A percentile compares a stretch with the other conserved stretches of the same genome.
These are phyloP conservation scores for Xerocomellus amylosporus DNA, from an alignment of 768 basidiomycete genomes.

Conservation along the genomic window DNA sequence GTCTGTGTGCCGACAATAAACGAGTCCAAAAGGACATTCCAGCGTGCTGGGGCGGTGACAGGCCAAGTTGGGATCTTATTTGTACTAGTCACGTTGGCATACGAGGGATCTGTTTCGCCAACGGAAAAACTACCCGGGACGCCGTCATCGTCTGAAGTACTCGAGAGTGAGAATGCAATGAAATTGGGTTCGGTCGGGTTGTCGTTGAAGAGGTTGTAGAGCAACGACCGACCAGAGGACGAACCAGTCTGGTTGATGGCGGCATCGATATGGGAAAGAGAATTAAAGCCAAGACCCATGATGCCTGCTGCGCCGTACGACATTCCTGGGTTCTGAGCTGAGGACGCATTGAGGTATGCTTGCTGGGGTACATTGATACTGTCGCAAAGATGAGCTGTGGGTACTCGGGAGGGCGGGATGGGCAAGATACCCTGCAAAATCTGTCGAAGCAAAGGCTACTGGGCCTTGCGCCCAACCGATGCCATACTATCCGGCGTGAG, in stretches of 20 bases:
- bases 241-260: slow-evolving; percentile 55
- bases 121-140: slow-evolving; percentile 71
- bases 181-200: slow-evolving; percentile 75
- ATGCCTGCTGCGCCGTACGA: slow-evolving; percentile 71
- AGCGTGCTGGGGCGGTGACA: slow-evolving; percentile 55
- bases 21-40: slow-evolving; percentile 77
- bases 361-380: slow-evolving; percentile 67
- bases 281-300: slow-evolving; percentile 73
- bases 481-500: slow-evolving; percentile 54
- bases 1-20: slow-evolving; percentile 57
- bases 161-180: slow-evolving; percentile 72
- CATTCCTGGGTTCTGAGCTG: slow-evolving; percentile 69
- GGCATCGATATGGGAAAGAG: slow-evolving; percentile 69
- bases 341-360: slow-evolving; percentile 64
- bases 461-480: slow-evolving; percentile 75
- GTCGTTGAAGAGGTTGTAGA: slow-evolving; percentile 72
- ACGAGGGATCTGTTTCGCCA: slow-evolving; percentile 67
- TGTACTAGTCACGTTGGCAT: slow-evolving; percentile 55
- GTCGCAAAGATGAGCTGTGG: slow-evolving; percentile 6
- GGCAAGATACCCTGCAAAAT: slow-evolving; percentile 64
- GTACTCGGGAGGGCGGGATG: slow-evolving; percentile 2
- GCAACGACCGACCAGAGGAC: slow-evolving; percentile 61
- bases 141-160: slow-evolving; percentile 52
- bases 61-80: slow-evolving; percentile 75
- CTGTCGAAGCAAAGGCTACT: slow-evolving; percentile 57